These are phyloP conservation scores for Moelleriella libera DNA, from an alignment of 2,329 filamentous ascomycete genomes.

Conservation along the genomic window DNA sequence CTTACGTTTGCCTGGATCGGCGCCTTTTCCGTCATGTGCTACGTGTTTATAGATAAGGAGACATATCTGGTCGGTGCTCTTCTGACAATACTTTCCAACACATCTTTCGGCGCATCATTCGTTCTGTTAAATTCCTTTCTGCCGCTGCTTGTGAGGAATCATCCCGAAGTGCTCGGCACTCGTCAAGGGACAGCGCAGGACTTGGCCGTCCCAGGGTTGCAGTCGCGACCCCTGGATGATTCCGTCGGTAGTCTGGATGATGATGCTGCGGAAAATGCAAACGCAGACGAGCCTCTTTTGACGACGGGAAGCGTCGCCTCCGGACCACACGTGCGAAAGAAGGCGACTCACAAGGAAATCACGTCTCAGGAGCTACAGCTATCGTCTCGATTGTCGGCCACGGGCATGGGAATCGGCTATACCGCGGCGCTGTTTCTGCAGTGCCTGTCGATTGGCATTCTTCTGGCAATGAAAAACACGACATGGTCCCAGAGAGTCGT, in stretches of 20 bases:
- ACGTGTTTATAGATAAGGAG: slow-evolving; percentile 61
- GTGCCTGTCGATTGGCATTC: slow-evolving; percentile 62
- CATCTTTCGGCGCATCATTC: slow-evolving; percentile 87
- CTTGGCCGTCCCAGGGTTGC: slow-evolving; percentile 14
- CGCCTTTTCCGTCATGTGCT: slow-evolving; percentile 73
- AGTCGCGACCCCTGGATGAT: slow-evolving; percentile 20
- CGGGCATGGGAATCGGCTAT: slow-evolving; percentile 90
- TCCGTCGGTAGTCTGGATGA: slow-evolving; percentile 15
- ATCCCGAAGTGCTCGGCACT: slow-evolving; percentile 38
- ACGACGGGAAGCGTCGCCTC: slow-evolving; percentile 10
- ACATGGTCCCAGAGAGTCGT: slow-evolving; percentile 79
- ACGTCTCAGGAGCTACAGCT: slow-evolving; percentile 59
- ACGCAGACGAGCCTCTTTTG: slow-evolving; percentile 34
- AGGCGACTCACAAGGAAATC: slow-evolving; percentile 30
- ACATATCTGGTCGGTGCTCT: slow-evolving; percentile 72
- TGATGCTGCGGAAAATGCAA: slow-evolving; percentile 11
- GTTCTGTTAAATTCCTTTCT: slow-evolving; percentile 92
- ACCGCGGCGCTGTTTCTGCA: slow-evolving; percentile 76
- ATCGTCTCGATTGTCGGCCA: slow-evolving; percentile 82
- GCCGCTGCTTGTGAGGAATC: slow-evolving; percentile 77
- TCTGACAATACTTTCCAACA: slow-evolving; percentile 81
- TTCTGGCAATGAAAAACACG: slow-evolving; percentile 59
- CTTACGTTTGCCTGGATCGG: slow-evolving; percentile 75
- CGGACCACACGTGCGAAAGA: slow-evolving; percentile 19
- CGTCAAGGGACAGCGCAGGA: slow-evolving; percentile 14